Conservation (phyloP, 768 basidiomycete genomes). For the Erythrobasidium yunnanense region DNA sequence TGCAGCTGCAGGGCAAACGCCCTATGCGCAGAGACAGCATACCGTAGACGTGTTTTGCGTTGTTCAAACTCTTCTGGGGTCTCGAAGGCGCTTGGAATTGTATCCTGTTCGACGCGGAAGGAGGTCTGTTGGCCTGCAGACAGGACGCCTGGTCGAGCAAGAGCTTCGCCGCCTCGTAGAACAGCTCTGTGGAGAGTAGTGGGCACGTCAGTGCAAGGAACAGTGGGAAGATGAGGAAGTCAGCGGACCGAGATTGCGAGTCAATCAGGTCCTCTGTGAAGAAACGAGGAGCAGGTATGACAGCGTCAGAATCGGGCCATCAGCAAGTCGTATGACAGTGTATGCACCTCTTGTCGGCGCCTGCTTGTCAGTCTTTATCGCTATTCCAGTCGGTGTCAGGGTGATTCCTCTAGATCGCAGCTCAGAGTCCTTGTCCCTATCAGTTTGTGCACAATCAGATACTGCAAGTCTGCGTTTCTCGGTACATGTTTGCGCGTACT, state of each 20-base stretch:
- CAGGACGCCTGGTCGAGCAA: slow-evolving; percentile 21
- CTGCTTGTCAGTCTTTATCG: slow-evolving; percentile 15
- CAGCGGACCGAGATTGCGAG: slow-evolving; percentile 8
- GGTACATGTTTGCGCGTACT: no score
- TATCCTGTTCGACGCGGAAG: slow-evolving; percentile 4
- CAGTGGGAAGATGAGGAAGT: not conserved
- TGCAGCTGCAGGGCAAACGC: no score
- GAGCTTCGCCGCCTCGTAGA: slow-evolving; percentile 11
- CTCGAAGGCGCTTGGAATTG: slow-evolving; percentile 19
- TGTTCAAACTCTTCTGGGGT: no score
- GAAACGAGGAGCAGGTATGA: no score
- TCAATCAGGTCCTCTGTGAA: slow-evolving; percentile 15
- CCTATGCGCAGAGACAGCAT: no score
- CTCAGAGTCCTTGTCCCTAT: slow-evolving; percentile 16
- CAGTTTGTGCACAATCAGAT: no score
- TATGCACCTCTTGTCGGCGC: slow-evolving; percentile 11
- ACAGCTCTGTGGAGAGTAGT: not conserved
- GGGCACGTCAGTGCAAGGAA: not conserved
- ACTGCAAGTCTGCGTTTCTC: no score
- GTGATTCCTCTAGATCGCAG: slow-evolving; percentile 13
- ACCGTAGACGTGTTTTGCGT: no score
- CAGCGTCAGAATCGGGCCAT: not conserved
- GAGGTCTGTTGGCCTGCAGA: slow-evolving; percentile 19
- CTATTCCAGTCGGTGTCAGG: slow-evolving; percentile 12
- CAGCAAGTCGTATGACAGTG: not conserved